phyloP scores from a whole-genome alignment of 306 rosid species.

The Quercus variabilis region DNA sequence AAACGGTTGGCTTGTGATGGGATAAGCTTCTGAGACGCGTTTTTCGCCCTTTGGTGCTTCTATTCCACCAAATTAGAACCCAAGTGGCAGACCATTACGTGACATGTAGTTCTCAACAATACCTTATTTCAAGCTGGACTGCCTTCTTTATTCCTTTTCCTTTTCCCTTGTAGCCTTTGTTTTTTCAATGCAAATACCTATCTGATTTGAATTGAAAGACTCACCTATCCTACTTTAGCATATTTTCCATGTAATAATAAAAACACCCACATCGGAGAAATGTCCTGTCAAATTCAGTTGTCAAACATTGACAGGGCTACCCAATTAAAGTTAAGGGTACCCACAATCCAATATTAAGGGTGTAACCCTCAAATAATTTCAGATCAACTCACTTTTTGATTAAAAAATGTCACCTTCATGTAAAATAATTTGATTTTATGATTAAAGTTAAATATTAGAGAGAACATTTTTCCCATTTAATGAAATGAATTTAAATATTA shows the following conservation, averaged over 20 bases:
- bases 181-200: not conserved
- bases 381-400: too few species aligned
- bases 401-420: too few species aligned
- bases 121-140: not conserved
- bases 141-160: not conserved
- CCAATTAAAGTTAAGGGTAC: not conserved
- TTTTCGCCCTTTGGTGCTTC: slow-evolving; percentile 17
- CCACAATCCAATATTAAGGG: not conserved
- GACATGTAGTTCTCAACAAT: not conserved
- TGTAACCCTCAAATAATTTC: not conserved
- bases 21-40: slow-evolving; percentile 26
- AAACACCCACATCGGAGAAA: not conserved
- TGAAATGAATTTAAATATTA: too few species aligned
- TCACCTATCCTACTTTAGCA: not conserved
- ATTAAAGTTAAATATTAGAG: too few species aligned
- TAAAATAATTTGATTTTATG: too few species aligned
- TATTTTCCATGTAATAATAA: not conserved
- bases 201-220: not conserved
- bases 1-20: slow-evolving; percentile 10
- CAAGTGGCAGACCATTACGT: slow-evolving; percentile 23
- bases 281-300: not conserved
- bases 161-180: not conserved
- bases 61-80: slow-evolving; percentile 8
- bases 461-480: too few species aligned
- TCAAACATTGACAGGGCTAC: not conserved